Conservation (phyloP, 2,329 filamentous ascomycete species). For the Zymoseptoria passerinii region DNA sequence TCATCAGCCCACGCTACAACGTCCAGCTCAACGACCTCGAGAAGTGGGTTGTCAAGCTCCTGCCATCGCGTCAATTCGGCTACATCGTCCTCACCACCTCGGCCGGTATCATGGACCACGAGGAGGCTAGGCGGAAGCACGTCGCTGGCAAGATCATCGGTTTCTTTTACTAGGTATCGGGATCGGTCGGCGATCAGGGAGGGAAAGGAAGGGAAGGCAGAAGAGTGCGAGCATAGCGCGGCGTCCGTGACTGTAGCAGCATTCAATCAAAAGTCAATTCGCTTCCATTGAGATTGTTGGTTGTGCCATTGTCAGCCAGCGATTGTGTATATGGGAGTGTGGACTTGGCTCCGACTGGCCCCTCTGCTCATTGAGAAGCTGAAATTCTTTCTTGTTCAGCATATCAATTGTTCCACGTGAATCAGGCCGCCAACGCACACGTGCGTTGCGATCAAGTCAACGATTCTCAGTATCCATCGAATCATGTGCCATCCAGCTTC, state of each 20-base stretch:
- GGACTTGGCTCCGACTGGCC: too few species aligned
- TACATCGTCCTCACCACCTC: slow-evolving; percentile 99
- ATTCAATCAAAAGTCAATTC: slow-evolving; percentile 14
- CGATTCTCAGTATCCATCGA: too few species aligned
- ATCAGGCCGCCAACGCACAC: too few species aligned
- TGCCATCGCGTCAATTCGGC: slow-evolving; percentile 99
- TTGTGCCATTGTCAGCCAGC: too few species aligned
- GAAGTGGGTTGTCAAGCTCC: slow-evolving; percentile 99
- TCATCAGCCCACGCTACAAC: slow-evolving; percentile 99
- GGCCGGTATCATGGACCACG: slow-evolving; percentile 99
- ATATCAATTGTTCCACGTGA: too few species aligned
- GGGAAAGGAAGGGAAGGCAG: neutral
- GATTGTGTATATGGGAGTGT: too few species aligned
- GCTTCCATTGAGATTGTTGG: neutral
- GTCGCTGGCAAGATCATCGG: slow-evolving; percentile 98
- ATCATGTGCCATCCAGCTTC: too few species aligned
- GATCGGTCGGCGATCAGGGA: neutral
- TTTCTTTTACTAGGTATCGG: slow-evolving; percentile 78
- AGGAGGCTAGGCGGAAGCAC: slow-evolving; percentile 98
- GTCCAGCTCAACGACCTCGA: slow-evolving; percentile 94
- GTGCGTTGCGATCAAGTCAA: too few species aligned
- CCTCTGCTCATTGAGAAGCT: too few species aligned
- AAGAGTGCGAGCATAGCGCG: slow-evolving; percentile 10
- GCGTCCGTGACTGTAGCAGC: slow-evolving; percentile 11
- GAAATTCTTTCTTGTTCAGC: too few species aligned